These are phyloP conservation scores for Yamadazyma nakazawae DNA, from an alignment of 805 yeast species.

Conservation along the genomic window DNA sequence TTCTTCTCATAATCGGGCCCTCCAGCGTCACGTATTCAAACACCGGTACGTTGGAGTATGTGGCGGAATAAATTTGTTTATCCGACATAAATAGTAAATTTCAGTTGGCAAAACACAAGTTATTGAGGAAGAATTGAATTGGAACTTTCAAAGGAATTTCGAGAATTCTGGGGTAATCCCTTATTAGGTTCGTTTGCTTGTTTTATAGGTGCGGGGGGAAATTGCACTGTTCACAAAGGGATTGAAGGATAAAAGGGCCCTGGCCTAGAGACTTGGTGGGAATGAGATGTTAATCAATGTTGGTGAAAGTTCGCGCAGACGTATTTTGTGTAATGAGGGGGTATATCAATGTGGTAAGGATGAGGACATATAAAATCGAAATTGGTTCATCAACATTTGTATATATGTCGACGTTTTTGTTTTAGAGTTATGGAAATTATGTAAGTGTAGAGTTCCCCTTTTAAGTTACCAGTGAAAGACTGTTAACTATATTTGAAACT, in stretches of 20 bases:
- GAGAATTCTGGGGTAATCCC: background rate
- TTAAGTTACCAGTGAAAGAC: too few relatives aligned
- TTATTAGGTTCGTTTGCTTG: background rate
- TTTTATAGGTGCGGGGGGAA: background rate
- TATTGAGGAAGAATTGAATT: background rate
- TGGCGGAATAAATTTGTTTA: constrained; percentile 60
- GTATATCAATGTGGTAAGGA: too few relatives aligned
- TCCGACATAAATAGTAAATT: constrained; percentile 9
- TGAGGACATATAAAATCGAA: too few relatives aligned
- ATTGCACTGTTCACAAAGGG: background rate
- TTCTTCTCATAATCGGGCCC: constrained; percentile 68
- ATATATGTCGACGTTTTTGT: too few relatives aligned
- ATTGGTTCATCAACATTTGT: too few relatives aligned
- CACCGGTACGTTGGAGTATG: constrained; percentile 72
- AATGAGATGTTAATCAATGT: background rate
- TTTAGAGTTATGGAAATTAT: too few relatives aligned
- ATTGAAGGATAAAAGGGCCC: background rate
- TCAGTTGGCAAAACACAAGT: background rate
- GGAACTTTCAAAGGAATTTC: background rate
- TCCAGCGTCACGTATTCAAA: constrained; percentile 64
- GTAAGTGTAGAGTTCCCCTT: too few relatives aligned
- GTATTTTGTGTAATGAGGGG: background rate
- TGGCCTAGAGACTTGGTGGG: background rate
- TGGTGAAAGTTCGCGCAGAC: background rate
- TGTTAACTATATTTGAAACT: too few relatives aligned